These are phyloP conservation scores for Styphnolobium japonicum DNA, from an alignment of 306 rosid species.

Conservation along the genomic window DNA sequence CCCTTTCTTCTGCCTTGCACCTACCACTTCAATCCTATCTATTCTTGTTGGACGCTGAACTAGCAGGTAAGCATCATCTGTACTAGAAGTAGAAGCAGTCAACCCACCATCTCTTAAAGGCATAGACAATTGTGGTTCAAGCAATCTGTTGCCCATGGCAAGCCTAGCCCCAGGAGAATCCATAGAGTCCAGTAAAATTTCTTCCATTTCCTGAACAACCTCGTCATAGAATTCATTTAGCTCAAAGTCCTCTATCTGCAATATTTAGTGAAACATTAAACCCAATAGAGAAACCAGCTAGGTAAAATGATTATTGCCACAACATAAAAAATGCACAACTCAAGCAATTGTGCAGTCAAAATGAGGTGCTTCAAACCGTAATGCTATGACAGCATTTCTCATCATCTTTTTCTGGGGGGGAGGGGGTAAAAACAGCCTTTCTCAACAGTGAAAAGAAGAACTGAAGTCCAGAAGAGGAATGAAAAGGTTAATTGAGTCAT, in stretches of 20 bases:
- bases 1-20: constrained; percentile 96
- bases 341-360: constrained; percentile 1
- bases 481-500: not conserved
- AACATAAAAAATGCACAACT: not conserved
- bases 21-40: constrained; percentile 89
- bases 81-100: constrained; percentile 88
- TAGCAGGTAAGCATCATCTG: constrained; percentile 45
- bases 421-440: not conserved
- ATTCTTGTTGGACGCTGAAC: constrained; percentile 53
- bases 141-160: constrained; percentile 47
- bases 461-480: not conserved
- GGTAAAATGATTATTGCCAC: not conserved
- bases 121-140: constrained; percentile 48
- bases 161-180: constrained; percentile 70
- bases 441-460: not conserved
- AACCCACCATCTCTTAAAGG: constrained; percentile 86
- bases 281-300: not conserved
- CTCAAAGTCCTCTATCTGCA: constrained; percentile 74
- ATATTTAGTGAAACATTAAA: constrained; percentile 26
- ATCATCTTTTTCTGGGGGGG: not conserved
- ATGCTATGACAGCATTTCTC: not conserved
- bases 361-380: constrained; percentile 1
- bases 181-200: constrained; percentile 77
- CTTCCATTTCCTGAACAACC: constrained; percentile 95
- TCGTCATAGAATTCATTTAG: constrained; percentile 73